Percentiles rank a stretch among this genome's conserved stretches.
Evolutionary conservation across 176 grass and related monocot genomes (phyloP).

Genomic region (Cenchrus fungigraminus): DNA sequence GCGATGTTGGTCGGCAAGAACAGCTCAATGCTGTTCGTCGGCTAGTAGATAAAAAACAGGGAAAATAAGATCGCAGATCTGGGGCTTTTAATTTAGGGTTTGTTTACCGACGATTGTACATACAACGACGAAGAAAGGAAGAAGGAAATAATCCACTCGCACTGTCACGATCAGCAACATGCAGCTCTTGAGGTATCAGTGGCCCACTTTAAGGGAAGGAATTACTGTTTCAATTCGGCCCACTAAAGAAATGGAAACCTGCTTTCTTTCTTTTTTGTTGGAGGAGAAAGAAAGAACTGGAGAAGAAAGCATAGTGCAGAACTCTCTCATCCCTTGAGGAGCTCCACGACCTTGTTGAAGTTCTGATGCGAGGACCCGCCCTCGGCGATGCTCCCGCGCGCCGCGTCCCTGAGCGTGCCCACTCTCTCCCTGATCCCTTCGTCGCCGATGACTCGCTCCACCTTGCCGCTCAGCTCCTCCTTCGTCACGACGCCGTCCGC

Average conservation of each 20-base stretch:
- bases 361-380: constrained; percentile 34
- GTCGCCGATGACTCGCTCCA: constrained; percentile 40
- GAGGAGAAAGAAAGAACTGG: too few species aligned
- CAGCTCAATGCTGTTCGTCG: background rate
- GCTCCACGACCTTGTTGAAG: constrained; percentile 17
- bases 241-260: background rate
- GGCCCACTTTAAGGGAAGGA: too few species aligned
- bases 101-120: background rate
- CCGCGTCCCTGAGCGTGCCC: constrained; percentile 19
- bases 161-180: background rate
- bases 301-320: too few species aligned
- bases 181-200: background rate
- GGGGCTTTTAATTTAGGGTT: background rate
- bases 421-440: constrained; percentile 41
- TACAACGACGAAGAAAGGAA: too few species aligned
- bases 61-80: constrained; percentile 41
- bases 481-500: constrained; percentile 35
- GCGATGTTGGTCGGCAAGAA: background rate
- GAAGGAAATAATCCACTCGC: too few species aligned
- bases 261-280: too few species aligned
- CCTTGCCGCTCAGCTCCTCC: constrained; percentile 50
- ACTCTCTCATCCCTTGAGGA: constrained; percentile 29
- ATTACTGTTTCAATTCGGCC: background rate
- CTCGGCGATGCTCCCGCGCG: background rate
- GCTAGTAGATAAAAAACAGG: background rate